These are phyloP conservation scores for Dunaliella primolecta DNA, from an alignment of 139 green algal species.

Conservation along the genomic window DNA sequence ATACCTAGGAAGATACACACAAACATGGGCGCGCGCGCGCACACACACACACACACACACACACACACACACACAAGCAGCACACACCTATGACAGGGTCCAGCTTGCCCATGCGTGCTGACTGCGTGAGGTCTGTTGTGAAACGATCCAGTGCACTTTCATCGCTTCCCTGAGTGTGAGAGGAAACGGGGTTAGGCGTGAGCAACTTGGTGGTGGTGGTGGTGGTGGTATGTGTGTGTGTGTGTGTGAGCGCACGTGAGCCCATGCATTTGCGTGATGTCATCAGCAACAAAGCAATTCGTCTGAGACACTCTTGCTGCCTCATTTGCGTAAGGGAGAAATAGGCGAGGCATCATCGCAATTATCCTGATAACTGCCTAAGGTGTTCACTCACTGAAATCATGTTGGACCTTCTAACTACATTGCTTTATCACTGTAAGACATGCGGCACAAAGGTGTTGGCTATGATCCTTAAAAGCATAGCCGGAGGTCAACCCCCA, in stretches of 20 bases:
- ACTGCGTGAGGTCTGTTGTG: conserved; percentile 46
- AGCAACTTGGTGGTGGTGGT: background rate
- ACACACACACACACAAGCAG: background rate
- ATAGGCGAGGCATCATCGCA: no score
- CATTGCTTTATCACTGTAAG: no score
- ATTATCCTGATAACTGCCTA: no score
- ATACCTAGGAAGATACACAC: background rate
- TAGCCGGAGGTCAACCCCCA: no score
- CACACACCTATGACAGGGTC: conserved; percentile 73
- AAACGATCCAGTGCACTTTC: conserved; percentile 47
- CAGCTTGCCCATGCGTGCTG: conserved; percentile 66
- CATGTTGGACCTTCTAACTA: no score
- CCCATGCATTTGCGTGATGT: background rate
- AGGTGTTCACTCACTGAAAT: no score
- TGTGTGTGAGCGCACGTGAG: background rate
- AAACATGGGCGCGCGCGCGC: background rate
- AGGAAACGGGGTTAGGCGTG: background rate
- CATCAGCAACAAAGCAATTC: no score
- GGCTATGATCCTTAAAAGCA: no score
- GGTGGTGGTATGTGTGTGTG: background rate
- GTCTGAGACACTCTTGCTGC: no score
- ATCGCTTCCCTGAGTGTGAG: conserved; percentile 5
- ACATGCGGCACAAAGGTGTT: no score
- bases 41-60: background rate
- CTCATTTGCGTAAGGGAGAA: no score